A percentile compares a stretch with the other conserved stretches of the same genome.
These are phyloP conservation scores for Schizophyllum amplum DNA, from an alignment of 1,284 basidiomycete species.

Conservation along the genomic window DNA sequence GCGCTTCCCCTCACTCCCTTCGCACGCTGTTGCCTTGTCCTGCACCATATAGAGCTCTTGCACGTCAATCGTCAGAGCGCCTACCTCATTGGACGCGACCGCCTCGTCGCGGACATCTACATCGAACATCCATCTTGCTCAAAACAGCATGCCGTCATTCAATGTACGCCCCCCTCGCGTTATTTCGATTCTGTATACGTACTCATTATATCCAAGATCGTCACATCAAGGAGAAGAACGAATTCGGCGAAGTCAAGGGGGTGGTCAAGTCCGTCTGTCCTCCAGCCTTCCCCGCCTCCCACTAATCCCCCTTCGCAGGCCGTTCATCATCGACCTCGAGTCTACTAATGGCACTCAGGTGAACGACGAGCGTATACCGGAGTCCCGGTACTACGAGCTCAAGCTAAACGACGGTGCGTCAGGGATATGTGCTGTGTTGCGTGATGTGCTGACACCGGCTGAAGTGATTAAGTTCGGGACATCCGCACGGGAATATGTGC, in stretches of 20 bases:
- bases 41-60: constrained; percentile 57
- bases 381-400: constrained; percentile 88
- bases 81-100: constrained; percentile 90
- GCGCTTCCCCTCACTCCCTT: no score
- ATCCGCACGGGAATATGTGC: constrained; percentile 82
- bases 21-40: no score
- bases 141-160: constrained; percentile 97
- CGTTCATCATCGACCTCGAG: constrained; percentile 94
- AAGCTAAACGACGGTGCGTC: constrained; percentile 76
- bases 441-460: constrained; percentile 1
- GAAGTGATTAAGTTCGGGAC: constrained; percentile 89
- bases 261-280: constrained; percentile 61
- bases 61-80: constrained; percentile 91
- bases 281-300: constrained; percentile 8
- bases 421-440: constrained; percentile 1
- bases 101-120: constrained; percentile 81
- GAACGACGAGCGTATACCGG: constrained; percentile 81
- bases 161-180: constrained; percentile 58
- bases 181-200: neutral
- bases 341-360: constrained; percentile 94
- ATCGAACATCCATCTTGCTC: constrained; percentile 96
- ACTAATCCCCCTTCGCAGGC: constrained; percentile 37
- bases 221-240: constrained; percentile 78
- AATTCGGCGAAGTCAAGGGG: constrained; percentile 75
- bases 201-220: constrained; percentile 43